Conservation (phyloP, 106 monocot genomes). For the Posidonia australis region DNA sequence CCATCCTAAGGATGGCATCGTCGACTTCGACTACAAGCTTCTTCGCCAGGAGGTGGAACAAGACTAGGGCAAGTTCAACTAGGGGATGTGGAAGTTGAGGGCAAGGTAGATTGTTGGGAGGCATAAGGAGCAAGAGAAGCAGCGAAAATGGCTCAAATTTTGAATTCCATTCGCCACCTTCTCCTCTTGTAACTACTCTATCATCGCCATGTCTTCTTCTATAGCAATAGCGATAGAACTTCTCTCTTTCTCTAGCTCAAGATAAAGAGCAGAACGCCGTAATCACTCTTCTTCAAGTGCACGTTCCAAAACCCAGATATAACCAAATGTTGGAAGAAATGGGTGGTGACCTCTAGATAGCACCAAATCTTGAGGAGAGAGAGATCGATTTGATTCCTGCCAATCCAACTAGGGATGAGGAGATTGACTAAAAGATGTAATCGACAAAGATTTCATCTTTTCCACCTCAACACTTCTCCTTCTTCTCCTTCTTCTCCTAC, state of each 20-base stretch:
- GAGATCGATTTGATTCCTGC: neutral
- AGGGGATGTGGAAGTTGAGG: too few relatives aligned
- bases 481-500: too few relatives aligned
- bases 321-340: too few relatives aligned
- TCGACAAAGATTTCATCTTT: neutral
- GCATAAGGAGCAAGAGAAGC: too few relatives aligned
- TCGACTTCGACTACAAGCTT: too few relatives aligned
- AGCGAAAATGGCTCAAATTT: too few relatives aligned
- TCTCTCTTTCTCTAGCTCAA: slow-evolving; percentile 92
- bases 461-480: neutral
- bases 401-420: neutral
- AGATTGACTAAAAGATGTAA: neutral
- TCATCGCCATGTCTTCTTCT: slow-evolving; percentile 97
- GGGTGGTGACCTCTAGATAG: too few relatives aligned
- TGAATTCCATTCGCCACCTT: slow-evolving; percentile 69
- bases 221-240: slow-evolving; percentile 68
- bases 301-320: slow-evolving; percentile 27
- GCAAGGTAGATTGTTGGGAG: too few relatives aligned
- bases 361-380: too few relatives aligned
- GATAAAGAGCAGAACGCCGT: slow-evolving; percentile 38
- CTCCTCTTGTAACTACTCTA: slow-evolving; percentile 75
- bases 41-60: too few relatives aligned
- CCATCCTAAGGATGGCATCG: too few relatives aligned
- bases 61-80: too few relatives aligned
- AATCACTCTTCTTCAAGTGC: slow-evolving; percentile 43